Evolutionary conservation across 768 basidiomycete genomes (phyloP), one percentile per base, ranked within the genome.

Genomic region (Psilocybe cubensis): DNA sequence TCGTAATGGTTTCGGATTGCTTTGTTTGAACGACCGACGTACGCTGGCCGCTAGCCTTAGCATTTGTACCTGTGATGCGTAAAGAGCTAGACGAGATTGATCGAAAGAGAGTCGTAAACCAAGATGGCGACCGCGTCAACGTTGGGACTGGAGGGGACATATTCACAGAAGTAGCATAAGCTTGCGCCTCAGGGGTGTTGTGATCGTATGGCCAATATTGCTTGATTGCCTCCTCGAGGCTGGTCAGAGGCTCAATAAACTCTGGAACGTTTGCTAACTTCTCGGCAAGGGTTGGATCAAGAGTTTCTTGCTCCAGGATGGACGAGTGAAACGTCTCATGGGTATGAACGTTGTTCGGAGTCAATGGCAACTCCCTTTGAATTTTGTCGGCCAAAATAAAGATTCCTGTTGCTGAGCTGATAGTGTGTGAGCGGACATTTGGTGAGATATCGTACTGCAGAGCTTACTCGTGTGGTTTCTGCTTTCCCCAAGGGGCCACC

Each of bases 301-400:
- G 59, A 14, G 64, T 56, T 3, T 59, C 63, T 61, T 85, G 87
- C 31, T 77, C 68, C 33, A 83, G 63, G 1, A 84, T 85, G 12
- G 88, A 89, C 3, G 81, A 72, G 60, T 89, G 88, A 33, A 89
- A 80, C 0, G 68, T 77, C 71, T 91, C 88, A 46, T 83, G 76
- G 0, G 87, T 87, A 3, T 76, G 57, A 21, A 59, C 62, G 42
- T 77, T 63, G 57, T 84, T 68, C 0, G 73, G 69, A 10, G 61
- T 44, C 1, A 72, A 78, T 1, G 88, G 87, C 24, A 86, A 63
- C 21, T 70, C 65, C 20, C 88, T 81, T 54, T 78, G 72, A 23
- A 78, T 74, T 35, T 69, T 73, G 27, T 73, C 63, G 1, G 85
- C 72, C 0, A 88, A 53, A 23, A 61, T 44, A 61, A 84, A 89